Percentiles rank a stretch among this genome's conserved stretches.
These are phyloP conservation scores for Pulveroboletus sp. DNA, from an alignment of 768 basidiomycete genomes.

Conservation along the genomic window DNA sequence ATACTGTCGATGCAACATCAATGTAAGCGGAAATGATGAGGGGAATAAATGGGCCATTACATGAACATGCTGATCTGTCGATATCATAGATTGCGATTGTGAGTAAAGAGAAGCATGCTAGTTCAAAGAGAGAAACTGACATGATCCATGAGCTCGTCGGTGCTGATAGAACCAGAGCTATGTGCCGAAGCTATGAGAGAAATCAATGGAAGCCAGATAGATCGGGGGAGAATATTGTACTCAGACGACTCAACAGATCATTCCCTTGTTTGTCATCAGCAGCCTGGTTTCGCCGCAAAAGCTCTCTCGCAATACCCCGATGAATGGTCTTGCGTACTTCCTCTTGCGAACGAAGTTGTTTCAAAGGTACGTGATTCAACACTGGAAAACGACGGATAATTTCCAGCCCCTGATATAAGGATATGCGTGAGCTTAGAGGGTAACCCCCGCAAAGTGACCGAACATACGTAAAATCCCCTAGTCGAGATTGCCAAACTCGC, in stretches of 20 bases:
- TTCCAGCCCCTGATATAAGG: not conserved
- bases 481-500: conserved; percentile 3
- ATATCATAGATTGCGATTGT: not conserved
- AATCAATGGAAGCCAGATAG: not conserved
- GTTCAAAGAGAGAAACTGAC: not conserved
- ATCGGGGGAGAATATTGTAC: not conserved
- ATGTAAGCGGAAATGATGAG: not conserved
- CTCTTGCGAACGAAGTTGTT: conserved; percentile 8
- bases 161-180: conserved; percentile 3
- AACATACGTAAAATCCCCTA: conserved; percentile 1
- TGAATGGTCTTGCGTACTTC: conserved; percentile 15
- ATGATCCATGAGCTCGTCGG: conserved; percentile 3
- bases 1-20: not conserved
- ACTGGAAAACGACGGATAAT: conserved; percentile 5
- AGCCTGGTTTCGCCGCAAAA: conserved; percentile 6
- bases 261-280: not conserved
- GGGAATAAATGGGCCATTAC: not conserved
- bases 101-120: not conserved
- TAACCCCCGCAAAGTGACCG: not conserved
- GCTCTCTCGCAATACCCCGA: conserved; percentile 6
- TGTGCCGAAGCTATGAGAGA: not conserved
- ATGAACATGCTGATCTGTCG: conserved; percentile 15
- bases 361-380: conserved; percentile 7
- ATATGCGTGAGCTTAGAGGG: not conserved
- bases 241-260: conserved; percentile 5